phyloP scores from a whole-genome alignment of 805 yeast species.

The Candida awuae region DNA sequence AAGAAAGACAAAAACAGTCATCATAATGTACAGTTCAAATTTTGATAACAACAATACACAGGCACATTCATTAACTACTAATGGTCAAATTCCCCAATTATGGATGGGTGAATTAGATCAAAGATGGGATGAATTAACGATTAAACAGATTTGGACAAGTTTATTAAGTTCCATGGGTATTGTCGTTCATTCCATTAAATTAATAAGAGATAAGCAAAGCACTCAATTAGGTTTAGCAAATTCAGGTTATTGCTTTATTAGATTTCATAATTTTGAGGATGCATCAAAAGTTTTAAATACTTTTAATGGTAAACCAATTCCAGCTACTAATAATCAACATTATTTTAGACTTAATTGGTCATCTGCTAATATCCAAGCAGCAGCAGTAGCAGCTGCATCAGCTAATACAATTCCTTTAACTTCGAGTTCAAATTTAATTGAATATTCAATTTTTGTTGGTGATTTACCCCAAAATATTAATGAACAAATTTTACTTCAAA shows the following conservation, averaged over 20 bases:
- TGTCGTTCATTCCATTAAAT: slow-evolving; percentile 44
- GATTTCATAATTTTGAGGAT: slow-evolving; percentile 51
- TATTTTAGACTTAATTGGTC: slow-evolving; percentile 77
- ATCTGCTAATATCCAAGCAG: slow-evolving; percentile 29
- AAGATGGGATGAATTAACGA: slow-evolving; percentile 65
- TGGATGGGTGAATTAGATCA: slow-evolving; percentile 94
- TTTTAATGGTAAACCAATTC: slow-evolving; percentile 59
- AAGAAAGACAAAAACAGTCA: not conserved
- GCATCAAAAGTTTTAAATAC: slow-evolving; percentile 60
- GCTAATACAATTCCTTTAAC: slow-evolving; percentile 10
- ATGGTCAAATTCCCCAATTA: slow-evolving; percentile 34
- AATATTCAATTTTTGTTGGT: slow-evolving; percentile 75
- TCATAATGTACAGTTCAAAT: not conserved
- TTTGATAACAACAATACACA: not conserved
- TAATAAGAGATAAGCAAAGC: slow-evolving; percentile 57
- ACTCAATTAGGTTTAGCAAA: slow-evolving; percentile 31
- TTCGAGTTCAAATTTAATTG: slow-evolving; percentile 23
- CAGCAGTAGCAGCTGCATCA: slow-evolving; percentile 16
- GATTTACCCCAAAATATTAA: slow-evolving; percentile 69
- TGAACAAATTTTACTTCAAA: slow-evolving; percentile 55
- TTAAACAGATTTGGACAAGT: slow-evolving; percentile 60
- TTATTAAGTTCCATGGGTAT: slow-evolving; percentile 48
- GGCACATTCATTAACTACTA: slow-evolving; percentile 5
- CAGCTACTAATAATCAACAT: slow-evolving; percentile 47
- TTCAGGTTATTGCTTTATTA: slow-evolving; percentile 78